These are phyloP conservation scores for Dentipellis fragilis DNA, from an alignment of 768 basidiomycete genomes.

Conservation along the genomic window DNA sequence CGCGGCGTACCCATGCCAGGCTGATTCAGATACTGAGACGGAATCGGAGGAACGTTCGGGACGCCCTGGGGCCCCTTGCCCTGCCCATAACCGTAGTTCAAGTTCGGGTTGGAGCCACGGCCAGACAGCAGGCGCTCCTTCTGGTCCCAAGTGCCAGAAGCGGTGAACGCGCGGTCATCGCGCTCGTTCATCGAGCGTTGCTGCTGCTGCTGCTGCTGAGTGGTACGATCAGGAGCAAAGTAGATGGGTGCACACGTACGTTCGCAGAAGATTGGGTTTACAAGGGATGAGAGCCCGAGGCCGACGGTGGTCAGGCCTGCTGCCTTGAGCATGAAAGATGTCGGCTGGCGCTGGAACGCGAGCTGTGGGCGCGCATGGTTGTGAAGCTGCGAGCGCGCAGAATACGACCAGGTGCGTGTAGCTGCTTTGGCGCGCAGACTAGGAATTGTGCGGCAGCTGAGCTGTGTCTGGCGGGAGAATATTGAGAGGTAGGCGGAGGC, in stretches of 20 bases:
- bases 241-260: neutral
- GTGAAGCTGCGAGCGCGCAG: neutral
- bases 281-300: conserved; percentile 4
- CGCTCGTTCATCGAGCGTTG: conserved; percentile 16
- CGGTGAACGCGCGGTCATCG: conserved; percentile 26
- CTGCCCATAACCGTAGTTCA: conserved; percentile 51
- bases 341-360: neutral
- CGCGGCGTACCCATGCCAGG: conserved; percentile 3
- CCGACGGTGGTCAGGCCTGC: conserved; percentile 5
- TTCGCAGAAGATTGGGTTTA: conserved; percentile 7
- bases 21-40: conserved; percentile 62
- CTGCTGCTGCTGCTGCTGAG: conserved; percentile 21
- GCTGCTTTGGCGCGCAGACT: neutral
- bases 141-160: conserved; percentile 49
- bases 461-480: neutral
- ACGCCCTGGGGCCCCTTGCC: conserved; percentile 26
- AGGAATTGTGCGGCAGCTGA: neutral
- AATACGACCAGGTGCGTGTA: neutral
- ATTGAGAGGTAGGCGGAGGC: conserved; percentile 3
- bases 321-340: neutral
- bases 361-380: neutral
- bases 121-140: conserved; percentile 47
- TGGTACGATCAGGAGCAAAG: neutral
- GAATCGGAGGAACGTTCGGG: conserved; percentile 65
- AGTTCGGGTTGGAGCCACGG: conserved; percentile 59